These are phyloP conservation scores for Hemisphaericaspora subhashii DNA, from an alignment of 1,139 yeast species.

Conservation along the genomic window DNA sequence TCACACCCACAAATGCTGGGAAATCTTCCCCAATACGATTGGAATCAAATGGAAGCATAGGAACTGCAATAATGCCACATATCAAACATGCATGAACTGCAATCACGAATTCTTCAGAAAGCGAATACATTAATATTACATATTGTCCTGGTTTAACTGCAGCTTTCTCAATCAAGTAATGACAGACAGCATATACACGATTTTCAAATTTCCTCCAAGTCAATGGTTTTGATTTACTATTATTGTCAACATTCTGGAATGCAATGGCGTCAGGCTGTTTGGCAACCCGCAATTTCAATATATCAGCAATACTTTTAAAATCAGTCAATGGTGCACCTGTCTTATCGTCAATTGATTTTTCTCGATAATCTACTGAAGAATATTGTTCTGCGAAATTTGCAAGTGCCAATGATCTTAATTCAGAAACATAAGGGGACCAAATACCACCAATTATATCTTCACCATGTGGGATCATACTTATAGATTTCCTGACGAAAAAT, in stretches of 20 bases:
- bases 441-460: conserved; percentile 80
- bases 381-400: conserved; percentile 53
- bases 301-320: conserved; percentile 69
- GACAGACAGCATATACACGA: conserved; percentile 71
- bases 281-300: conserved; percentile 75
- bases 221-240: conserved; percentile 53
- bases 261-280: conserved; percentile 82
- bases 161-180: conserved; percentile 52
- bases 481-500: conserved; percentile 68
- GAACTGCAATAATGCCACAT: conserved; percentile 79
- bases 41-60: conserved; percentile 74
- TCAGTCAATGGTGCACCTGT: conserved; percentile 73
- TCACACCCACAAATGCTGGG: conserved; percentile 62
- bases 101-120: conserved; percentile 82
- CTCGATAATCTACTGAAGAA: conserved; percentile 73
- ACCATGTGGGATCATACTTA: conserved; percentile 73
- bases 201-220: conserved; percentile 87
- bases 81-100: conserved; percentile 85
- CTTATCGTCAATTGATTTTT: conserved; percentile 71
- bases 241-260: conserved; percentile 60
- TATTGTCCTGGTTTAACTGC: conserved; percentile 64
- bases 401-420: conserved; percentile 53
- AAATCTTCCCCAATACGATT: conserved; percentile 74
- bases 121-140: conserved; percentile 80
- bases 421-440: conserved; percentile 76